phyloP scores from a whole-genome alignment of 768 basidiomycete genomes.

The Boletus rex-veris region DNA sequence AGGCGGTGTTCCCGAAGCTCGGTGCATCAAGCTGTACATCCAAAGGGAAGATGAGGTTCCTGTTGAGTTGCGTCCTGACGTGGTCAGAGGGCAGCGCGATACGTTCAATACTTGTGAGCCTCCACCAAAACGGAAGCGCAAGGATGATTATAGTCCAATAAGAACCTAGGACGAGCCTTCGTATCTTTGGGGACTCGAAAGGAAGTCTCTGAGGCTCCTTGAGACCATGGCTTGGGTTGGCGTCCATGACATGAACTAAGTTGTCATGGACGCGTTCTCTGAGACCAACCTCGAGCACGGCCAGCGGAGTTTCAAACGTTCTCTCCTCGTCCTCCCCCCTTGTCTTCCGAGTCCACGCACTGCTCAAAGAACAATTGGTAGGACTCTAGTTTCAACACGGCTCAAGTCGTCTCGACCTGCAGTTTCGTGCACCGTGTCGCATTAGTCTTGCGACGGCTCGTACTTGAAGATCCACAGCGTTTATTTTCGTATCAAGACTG shows the following conservation, averaged over 20 bases:
- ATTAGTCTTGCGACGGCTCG: background rate
- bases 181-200: slow-evolving; percentile 48
- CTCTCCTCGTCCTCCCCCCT: slow-evolving; percentile 24
- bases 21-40: slow-evolving; percentile 37
- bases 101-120: slow-evolving; percentile 84
- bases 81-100: slow-evolving; percentile 63
- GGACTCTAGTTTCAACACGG: slow-evolving; percentile 1
- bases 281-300: slow-evolving; percentile 8
- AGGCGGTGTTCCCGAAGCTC: slow-evolving; percentile 13
- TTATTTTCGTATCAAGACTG: slow-evolving; percentile 4
- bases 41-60: slow-evolving; percentile 43
- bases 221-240: slow-evolving; percentile 21
- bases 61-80: slow-evolving; percentile 50
- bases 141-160: slow-evolving; percentile 80
- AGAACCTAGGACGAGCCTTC: slow-evolving; percentile 61
- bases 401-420: slow-evolving; percentile 1
- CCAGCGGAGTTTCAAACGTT: slow-evolving; percentile 34
- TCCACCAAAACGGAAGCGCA: slow-evolving; percentile 91
- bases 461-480: slow-evolving; percentile 3
- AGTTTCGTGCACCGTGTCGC: slow-evolving; percentile 3
- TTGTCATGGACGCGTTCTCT: slow-evolving; percentile 6
- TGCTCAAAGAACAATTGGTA: slow-evolving; percentile 7
- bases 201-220: slow-evolving; percentile 49
- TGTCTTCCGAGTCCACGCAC: slow-evolving; percentile 8
- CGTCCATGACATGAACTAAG: slow-evolving; percentile 20